These are phyloP conservation scores for Apiotrichum domesticum DNA, from an alignment of 1,284 basidiomycete genomes.

Conservation along the genomic window DNA sequence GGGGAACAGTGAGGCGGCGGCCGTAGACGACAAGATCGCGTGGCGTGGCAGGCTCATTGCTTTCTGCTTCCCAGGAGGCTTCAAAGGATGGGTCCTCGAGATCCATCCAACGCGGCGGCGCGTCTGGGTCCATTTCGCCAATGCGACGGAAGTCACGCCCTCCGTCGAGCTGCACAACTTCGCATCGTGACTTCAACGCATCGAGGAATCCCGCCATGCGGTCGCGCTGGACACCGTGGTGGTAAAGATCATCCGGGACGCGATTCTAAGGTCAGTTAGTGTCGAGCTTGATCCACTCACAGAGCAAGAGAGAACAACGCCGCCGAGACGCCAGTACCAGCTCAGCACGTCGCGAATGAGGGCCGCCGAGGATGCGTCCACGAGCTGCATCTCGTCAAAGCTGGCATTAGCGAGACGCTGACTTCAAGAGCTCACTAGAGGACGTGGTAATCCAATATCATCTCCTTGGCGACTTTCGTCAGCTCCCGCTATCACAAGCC, in stretches of 20 bases:
- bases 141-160: conserved; percentile 49
- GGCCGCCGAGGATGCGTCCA: conserved; percentile 63
- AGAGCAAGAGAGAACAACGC: conserved; percentile 56
- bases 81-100: conserved; percentile 36
- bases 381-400: conserved; percentile 66
- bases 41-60: conserved; percentile 11
- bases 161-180: conserved; percentile 55
- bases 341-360: conserved; percentile 64
- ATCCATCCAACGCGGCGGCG: conserved; percentile 25
- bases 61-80: conserved; percentile 22
- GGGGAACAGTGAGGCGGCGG: conserved; percentile 53
- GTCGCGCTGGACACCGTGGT: conserved; percentile 61
- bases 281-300: conserved; percentile 15
- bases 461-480: conserved; percentile 41
- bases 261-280: conserved; percentile 48
- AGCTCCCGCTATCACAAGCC: background rate
- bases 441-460: conserved; percentile 47
- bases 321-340: conserved; percentile 70
- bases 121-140: background rate
- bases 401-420: conserved; percentile 40
- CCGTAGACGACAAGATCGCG: conserved; percentile 51
- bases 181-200: conserved; percentile 59
- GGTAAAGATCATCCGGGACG: conserved; percentile 63
- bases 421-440: conserved; percentile 42
- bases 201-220: conserved; percentile 61